Evolutionary conservation across 495 filamentous ascomycete species (phyloP).

Genomic region (Daldinia vernicosa): DNA sequence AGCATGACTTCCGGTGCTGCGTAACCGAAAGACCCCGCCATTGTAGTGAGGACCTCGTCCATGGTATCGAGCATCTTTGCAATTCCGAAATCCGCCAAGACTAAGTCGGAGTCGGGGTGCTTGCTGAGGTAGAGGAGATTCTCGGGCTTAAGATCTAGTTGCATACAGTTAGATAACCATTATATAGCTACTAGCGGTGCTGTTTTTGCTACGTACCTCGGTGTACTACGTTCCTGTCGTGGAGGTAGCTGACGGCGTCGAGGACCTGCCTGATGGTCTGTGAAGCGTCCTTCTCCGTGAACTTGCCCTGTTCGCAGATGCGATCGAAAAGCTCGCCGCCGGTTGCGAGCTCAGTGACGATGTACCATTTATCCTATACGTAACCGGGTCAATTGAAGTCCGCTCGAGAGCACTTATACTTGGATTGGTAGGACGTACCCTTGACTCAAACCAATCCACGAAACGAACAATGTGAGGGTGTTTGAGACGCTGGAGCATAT

Average conservation of each 20-base stretch:
- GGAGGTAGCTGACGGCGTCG: slow-evolving; percentile 93
- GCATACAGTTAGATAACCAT: slow-evolving; percentile 7
- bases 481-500: slow-evolving; percentile 86
- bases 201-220: slow-evolving; percentile 68
- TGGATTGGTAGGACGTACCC: slow-evolving; percentile 58
- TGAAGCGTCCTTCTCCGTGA: slow-evolving; percentile 98
- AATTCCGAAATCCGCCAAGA: slow-evolving; percentile 98
- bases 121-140: slow-evolving; percentile 93
- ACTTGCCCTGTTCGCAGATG: slow-evolving; percentile 97
- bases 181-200: not conserved
- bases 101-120: slow-evolving; percentile 78
- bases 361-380: slow-evolving; percentile 98
- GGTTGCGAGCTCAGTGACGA: slow-evolving; percentile 95
- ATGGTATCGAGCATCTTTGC: slow-evolving; percentile 96
- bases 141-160: slow-evolving; percentile 93
- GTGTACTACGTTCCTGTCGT: slow-evolving; percentile 95
- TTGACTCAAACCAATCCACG: slow-evolving; percentile 99
- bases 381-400: slow-evolving; percentile 5
- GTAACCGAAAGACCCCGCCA: slow-evolving; percentile 99
- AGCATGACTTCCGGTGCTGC: slow-evolving; percentile 98
- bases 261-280: slow-evolving; percentile 96
- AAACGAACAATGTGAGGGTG: slow-evolving; percentile 98
- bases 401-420: not conserved
- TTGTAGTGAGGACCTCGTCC: slow-evolving; percentile 92
- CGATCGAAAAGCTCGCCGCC: slow-evolving; percentile 98